phyloP scores from a whole-genome alignment of 164 flowering plant genomes.

The Platanus orientalis region DNA sequence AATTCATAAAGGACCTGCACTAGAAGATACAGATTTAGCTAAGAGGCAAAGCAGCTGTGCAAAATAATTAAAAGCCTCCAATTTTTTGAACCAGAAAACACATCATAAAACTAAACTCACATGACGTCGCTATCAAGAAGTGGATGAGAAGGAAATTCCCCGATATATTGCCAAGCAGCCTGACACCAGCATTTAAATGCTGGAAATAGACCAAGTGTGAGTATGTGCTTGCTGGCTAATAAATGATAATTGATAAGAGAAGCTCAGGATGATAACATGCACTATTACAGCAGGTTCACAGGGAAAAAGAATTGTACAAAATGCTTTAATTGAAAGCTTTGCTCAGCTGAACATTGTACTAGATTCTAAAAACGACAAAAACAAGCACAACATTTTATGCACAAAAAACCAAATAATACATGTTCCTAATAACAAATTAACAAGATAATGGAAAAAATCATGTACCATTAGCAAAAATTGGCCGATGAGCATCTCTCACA shows the following conservation, averaged over 20 bases:
- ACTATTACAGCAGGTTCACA: not conserved
- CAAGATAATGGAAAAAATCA: not conserved
- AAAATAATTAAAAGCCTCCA: not conserved
- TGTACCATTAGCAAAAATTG: constrained; percentile 92
- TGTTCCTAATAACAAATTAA: not conserved
- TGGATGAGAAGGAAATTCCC: constrained; percentile 52
- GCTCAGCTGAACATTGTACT: too few relatives aligned
- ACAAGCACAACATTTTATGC: not conserved
- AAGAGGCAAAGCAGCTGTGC: constrained; percentile 1
- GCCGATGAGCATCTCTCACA: constrained; percentile 77
- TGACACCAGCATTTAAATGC: constrained; percentile 99
- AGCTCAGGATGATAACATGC: constrained; percentile 1
- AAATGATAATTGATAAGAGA: not conserved
- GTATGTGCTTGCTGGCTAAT: not conserved
- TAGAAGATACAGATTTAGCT: constrained; percentile 13
- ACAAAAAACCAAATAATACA: not conserved
- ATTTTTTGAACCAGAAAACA: not conserved
- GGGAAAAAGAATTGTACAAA: not conserved
- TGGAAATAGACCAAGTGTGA: constrained; percentile 25
- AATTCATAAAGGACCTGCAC: constrained; percentile 90
- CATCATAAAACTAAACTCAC: constrained; percentile 41
- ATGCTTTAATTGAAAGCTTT: not conserved
- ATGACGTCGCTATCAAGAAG: constrained; percentile 74
- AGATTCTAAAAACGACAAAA: too few relatives aligned
- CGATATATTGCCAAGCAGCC: constrained; percentile 64